Conservation (phyloP, 208 protist species). For the Acanthamoeba triangularis region DNA sequence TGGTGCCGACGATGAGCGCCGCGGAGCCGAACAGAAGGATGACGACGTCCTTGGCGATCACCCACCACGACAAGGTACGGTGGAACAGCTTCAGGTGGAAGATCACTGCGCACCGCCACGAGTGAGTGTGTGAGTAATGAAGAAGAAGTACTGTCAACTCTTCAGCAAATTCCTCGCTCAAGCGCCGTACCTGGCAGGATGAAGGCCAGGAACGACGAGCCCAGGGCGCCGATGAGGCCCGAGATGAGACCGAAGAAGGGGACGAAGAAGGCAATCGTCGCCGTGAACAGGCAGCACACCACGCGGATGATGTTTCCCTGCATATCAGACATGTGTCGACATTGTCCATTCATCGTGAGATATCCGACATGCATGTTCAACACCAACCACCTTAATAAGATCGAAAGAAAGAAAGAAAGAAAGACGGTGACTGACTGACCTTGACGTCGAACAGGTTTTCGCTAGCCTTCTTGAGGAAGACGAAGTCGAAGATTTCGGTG, state of each 20-base stretch:
- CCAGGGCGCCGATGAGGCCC: constrained; percentile 45
- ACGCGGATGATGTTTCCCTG: constrained; percentile 44
- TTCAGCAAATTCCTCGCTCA: too few species aligned
- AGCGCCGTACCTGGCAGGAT: background rate
- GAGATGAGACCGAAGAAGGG: constrained; percentile 56
- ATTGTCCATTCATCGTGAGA: too few species aligned
- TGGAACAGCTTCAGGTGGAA: constrained; percentile 31
- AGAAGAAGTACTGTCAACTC: background rate
- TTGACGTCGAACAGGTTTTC: constrained; percentile 14
- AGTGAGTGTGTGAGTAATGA: background rate
- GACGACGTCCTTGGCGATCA: constrained; percentile 5
- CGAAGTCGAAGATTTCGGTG: constrained; percentile 49
- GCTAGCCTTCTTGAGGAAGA: background rate
- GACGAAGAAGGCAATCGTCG: constrained; percentile 51
- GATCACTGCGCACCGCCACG: background rate
- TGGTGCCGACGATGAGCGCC: constrained; percentile 1
- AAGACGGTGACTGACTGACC: background rate
- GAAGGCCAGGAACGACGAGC: constrained; percentile 53
- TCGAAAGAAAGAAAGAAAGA: too few species aligned
- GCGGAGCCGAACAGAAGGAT: constrained; percentile 22
- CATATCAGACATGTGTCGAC: too few species aligned
- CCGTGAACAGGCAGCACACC: background rate
- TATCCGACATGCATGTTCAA: too few species aligned
- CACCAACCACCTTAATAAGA: background rate
- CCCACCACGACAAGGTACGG: background rate